Evolutionary conservation across 2,329 filamentous ascomycete species (phyloP), one percentile per base, ranked within the genome.

Genomic region (Exophiala viscosa): DNA sequence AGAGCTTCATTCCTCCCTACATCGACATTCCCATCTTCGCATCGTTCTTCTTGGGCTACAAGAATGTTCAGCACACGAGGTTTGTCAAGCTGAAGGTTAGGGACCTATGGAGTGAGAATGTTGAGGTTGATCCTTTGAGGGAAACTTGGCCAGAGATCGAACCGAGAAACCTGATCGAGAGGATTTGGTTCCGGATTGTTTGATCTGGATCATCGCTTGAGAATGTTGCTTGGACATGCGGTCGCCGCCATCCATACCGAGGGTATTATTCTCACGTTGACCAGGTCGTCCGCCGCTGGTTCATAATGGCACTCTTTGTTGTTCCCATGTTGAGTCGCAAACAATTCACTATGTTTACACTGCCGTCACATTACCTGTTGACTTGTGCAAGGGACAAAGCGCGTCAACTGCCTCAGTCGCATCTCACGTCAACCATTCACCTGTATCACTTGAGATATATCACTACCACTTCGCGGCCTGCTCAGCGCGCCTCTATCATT

Each of bases 101-200:
- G 44, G 52, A 55, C 48, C 31, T 58, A 62, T 20, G 67, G 69
- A 73, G 67, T 17, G 73, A 73, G 9, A 76, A 75, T 59, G 69
- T 70, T 9, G 70, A 74, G 50, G 70, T 76, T 33, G 74, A 77
- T 53, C 65, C 68, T 15, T 62, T 75, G 57, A 72, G 73, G 53
- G 67, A 64, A 31, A 64, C 69, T 40, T 73, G 74, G 62, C 65
- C 69, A 6, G 67, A 70, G n/a, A 64, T 62, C 5, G 51, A 64
- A 18, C 72, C 73, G 32, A 66, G 69, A 53, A 77, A 75, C 42
- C 64, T 69, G 55, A 41, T 71, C 9, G 68, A 77, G 64, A 70
- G 62, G 54, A 60, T 72, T 3, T 76, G 73, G 73, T 74, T 72
- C 62, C 76, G 72, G 73, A 65, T 76, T 63, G 72, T 70, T 14